phyloP scores from a whole-genome alignment of 2,329 filamentous ascomycete species.

The Lasiodiplodia sp. region DNA sequence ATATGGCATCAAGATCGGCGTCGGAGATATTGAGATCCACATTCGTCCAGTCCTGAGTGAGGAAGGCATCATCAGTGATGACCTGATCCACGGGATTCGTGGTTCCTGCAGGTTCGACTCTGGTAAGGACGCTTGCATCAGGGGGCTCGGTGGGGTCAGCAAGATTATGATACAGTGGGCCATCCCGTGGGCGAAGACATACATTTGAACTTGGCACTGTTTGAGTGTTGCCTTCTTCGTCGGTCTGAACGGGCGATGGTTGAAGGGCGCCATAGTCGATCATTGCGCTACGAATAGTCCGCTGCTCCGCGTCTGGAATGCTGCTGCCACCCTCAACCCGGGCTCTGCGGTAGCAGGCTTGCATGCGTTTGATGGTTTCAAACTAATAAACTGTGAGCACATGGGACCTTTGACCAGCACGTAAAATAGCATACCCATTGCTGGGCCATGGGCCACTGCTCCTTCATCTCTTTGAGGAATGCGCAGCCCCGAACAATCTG shows the following conservation, averaged over 20 bases:
- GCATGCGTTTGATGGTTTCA: constrained; percentile 53
- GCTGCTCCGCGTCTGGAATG: constrained; percentile 45
- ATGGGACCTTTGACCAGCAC: not conserved
- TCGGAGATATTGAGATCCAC: constrained; percentile 45
- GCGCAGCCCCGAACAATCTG: constrained; percentile 46
- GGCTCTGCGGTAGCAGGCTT: constrained; percentile 48
- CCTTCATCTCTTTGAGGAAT: constrained; percentile 51
- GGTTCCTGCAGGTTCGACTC: not conserved
- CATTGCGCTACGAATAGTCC: constrained; percentile 46
- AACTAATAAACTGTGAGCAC: constrained; percentile 36
- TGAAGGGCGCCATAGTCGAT: constrained; percentile 52
- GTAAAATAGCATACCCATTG: constrained; percentile 41
- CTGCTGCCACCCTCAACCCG: constrained; percentile 44
- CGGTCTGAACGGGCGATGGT: constrained; percentile 47
- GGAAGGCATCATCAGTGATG: constrained; percentile 15
- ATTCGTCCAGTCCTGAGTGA: constrained; percentile 45
- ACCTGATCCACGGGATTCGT: not conserved
- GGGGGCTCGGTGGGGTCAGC: not conserved
- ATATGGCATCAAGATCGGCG: constrained; percentile 47
- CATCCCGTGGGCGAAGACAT: not conserved
- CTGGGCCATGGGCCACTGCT: constrained; percentile 51
- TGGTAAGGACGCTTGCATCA: not conserved
- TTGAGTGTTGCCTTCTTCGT: constrained; percentile 33
- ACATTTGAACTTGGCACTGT: constrained; percentile 5
- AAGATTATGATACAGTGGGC: not conserved